Conservation (phyloP, 31 red algal species). For the Bonnemaisonia californica region DNA sequence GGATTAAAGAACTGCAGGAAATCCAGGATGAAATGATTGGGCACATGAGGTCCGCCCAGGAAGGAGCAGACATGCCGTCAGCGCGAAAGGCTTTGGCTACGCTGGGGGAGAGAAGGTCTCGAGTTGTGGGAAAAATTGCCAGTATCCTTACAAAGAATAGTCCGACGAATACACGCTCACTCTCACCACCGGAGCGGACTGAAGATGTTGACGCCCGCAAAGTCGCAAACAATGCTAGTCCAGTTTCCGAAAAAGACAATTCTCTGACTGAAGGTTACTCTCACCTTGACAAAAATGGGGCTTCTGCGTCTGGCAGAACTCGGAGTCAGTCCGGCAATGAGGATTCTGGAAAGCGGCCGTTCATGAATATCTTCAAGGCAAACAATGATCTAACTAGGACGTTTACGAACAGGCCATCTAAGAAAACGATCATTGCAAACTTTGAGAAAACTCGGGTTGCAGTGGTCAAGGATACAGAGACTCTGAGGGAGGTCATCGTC, state of each 20-base stretch:
- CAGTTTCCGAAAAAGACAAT: neutral
- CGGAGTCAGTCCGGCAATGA: neutral
- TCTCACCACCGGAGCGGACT: neutral
- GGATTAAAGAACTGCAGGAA: slow-evolving; percentile 37
- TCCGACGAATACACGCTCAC: neutral
- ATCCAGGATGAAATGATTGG: slow-evolving; percentile 33
- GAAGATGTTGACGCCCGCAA: neutral
- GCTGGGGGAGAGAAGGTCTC: slow-evolving; percentile 17
- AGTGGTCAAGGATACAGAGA: slow-evolving; percentile 14
- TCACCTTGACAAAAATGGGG: neutral
- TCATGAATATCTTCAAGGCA: neutral
- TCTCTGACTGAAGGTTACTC: neutral
- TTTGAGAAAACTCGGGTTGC: slow-evolving; percentile 23
- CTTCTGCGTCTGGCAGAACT: neutral
- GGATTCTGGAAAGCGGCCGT: neutral
- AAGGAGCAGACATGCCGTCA: neutral
- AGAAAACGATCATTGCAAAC: neutral
- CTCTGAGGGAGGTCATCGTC: slow-evolving; percentile 26
- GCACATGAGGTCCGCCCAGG: neutral
- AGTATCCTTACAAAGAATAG: slow-evolving; percentile 28
- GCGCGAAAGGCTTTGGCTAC: slow-evolving; percentile 1
- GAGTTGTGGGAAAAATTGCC: slow-evolving; percentile 32
- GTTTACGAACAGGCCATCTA: neutral
- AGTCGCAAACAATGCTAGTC: neutral
- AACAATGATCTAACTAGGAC: neutral